Evolutionary conservation across 306 rosid species (phyloP), one percentile per base, ranked within the genome.

Genomic region (Vigna hirtella): DNA sequence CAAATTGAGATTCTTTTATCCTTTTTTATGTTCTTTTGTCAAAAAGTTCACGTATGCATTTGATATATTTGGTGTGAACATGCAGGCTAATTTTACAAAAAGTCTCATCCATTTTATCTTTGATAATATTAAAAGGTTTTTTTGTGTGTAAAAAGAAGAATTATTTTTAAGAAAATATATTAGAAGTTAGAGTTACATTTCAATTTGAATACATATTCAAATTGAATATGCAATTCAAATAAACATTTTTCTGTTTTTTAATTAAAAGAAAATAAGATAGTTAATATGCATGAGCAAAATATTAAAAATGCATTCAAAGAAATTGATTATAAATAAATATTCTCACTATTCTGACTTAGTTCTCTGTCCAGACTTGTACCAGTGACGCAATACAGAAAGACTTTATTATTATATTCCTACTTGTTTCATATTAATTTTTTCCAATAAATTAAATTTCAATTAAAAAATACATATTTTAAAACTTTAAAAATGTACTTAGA

Each of bases 91-190:
- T 59, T 79, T 32, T 56, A 24, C 24, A 42, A 42, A 12, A 42
- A n/a, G 79, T 52, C 61, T 55, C 50, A 5, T 66, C 79, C 22
- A 32, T 32, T 57, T 50, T 20, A 45, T 56, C 48, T 73, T 30
- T 30, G 67, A 53, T 79, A 80, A 61, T 14, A 30, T 57, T 47
- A 13, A 0, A 47, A 47, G 14, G 9, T 42, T 42, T 42, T 42
- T 42, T 9, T 7, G 0, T 38, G 2, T 1, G 11, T 1, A 8
- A 40, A 40, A 40, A 0, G 10, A 40, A 40, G 3, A 0, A 30
- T 38, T 40, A 7, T 40, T 7, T 38, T 40, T 38, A 38, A 9
- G 11, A 8, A 40, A 40, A 40, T 51, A 70, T 45, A 55, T 72
- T 56, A 56, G 53, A 40, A 22, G 16, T 72, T 74, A 74, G 70